Evolutionary conservation across 768 basidiomycete species (phyloP).

Genomic region (Tephrocybe rancida): DNA sequence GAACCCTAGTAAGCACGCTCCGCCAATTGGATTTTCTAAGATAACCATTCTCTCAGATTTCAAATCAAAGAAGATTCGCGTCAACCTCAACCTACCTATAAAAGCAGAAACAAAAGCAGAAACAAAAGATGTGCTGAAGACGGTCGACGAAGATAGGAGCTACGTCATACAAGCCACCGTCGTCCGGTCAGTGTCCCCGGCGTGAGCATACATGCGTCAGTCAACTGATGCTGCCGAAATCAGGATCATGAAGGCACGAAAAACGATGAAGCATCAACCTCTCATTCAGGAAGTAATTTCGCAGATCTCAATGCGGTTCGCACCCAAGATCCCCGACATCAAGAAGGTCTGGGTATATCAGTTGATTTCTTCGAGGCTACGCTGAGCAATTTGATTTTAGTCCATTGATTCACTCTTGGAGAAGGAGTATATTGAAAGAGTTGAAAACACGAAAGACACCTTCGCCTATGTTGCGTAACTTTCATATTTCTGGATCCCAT

Average conservation of each 20-base stretch:
- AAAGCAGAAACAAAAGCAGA: slow-evolving; percentile 95
- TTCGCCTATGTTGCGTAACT: slow-evolving; percentile 75
- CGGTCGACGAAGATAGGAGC: slow-evolving; percentile 96
- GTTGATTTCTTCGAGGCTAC: background rate
- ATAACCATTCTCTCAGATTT: slow-evolving; percentile 51
- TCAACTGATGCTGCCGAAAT: slow-evolving; percentile 2
- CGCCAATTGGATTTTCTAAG: background rate
- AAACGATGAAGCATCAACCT: slow-evolving; percentile 93
- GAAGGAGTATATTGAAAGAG: slow-evolving; percentile 97
- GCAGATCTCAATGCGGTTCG: slow-evolving; percentile 85
- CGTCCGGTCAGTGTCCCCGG: slow-evolving; percentile 56
- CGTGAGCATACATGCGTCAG: background rate
- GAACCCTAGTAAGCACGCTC: slow-evolving; percentile 60
- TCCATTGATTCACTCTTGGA: slow-evolving; percentile 92
- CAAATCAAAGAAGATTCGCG: slow-evolving; percentile 92
- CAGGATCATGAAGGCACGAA: slow-evolving; percentile 94
- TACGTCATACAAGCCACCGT: slow-evolving; percentile 95
- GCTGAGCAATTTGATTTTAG: slow-evolving; percentile 36
- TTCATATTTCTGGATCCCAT: slow-evolving; percentile 4
- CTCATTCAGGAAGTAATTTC: slow-evolving; percentile 90
- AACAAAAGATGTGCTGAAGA: slow-evolving; percentile 85
- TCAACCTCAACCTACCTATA: slow-evolving; percentile 90
- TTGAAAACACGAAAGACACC: slow-evolving; percentile 88
- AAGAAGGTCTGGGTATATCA: slow-evolving; percentile 68
- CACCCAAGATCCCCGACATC: slow-evolving; percentile 94